Conservation (phyloP, 192 early-diverging fungal species). For the Podila minutissima region DNA sequence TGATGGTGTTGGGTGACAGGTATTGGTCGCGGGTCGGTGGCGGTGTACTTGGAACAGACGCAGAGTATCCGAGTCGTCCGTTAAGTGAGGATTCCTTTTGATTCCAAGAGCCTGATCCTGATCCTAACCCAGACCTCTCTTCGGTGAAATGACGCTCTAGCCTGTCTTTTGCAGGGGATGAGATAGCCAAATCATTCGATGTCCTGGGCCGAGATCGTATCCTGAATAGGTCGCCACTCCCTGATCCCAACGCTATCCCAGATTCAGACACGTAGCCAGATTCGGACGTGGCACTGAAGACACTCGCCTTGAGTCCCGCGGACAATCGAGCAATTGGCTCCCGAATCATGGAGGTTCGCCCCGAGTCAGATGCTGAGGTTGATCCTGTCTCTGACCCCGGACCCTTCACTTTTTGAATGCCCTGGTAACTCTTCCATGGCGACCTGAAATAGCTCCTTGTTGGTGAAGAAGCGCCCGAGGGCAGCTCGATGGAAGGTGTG, state of each 20-base stretch:
- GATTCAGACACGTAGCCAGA: constrained; percentile 28
- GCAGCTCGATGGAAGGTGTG: constrained; percentile 29
- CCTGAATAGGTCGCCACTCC: neutral
- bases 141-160: neutral
- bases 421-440: constrained; percentile 41
- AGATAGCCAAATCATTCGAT: neutral
- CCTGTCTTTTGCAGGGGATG: neutral
- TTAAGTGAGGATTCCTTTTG: neutral
- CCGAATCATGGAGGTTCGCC: constrained; percentile 32
- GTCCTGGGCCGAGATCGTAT: neutral
- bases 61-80: neutral
- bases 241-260: constrained; percentile 12
- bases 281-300: constrained; percentile 25
- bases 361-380: constrained; percentile 40
- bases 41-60: constrained; percentile 11
- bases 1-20: constrained; percentile 5
- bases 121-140: neutral
- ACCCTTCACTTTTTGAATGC: constrained; percentile 24
- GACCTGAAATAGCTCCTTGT: constrained; percentile 44
- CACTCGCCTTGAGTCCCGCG: constrained; percentile 40
- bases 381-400: constrained; percentile 49
- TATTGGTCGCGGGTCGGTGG: constrained; percentile 14
- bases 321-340: constrained; percentile 44
- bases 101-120: neutral
- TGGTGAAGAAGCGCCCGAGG: constrained; percentile 38